Conservation (phyloP, 306 rosid genomes). For the Pueraria montana region DNA sequence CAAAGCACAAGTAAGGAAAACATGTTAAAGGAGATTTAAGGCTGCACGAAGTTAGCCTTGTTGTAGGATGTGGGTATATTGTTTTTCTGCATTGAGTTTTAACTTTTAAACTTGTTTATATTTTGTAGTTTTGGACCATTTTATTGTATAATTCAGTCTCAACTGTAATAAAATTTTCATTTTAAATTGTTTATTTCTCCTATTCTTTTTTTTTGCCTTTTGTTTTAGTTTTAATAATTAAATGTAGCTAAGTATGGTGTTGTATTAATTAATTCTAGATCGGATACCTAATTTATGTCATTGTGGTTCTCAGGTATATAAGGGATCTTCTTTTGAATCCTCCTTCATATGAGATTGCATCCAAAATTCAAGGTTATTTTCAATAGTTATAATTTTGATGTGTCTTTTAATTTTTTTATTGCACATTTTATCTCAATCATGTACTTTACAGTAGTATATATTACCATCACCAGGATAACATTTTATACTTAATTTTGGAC, state of each 20-base stretch:
- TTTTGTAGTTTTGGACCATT: neutral
- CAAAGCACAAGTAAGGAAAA: neutral
- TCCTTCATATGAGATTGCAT: slow-evolving; percentile 87
- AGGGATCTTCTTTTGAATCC: slow-evolving; percentile 96
- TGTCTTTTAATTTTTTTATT: slow-evolving; percentile 22
- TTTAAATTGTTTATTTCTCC: neutral
- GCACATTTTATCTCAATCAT: slow-evolving; percentile 35
- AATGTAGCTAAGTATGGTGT: slow-evolving; percentile 16
- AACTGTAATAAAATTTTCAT: neutral
- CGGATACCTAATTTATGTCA: slow-evolving; percentile 16
- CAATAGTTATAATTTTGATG: slow-evolving; percentile 16
- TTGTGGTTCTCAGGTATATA: slow-evolving; percentile 68
- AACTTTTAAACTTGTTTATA: neutral
- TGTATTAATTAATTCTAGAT: slow-evolving; percentile 21
- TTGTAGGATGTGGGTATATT: neutral
- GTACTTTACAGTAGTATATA: neutral
- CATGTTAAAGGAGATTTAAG: neutral
- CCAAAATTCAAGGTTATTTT: slow-evolving; percentile 86
- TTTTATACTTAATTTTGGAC: slow-evolving; percentile 34
- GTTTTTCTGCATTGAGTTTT: slow-evolving; percentile 1
- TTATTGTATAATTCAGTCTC: neutral
- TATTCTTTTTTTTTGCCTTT: neutral
- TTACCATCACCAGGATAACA: neutral
- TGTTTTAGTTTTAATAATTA: slow-evolving; percentile 5
- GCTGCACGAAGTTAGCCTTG: neutral